These are phyloP conservation scores for Delphinella strobiligena DNA, from an alignment of 2,329 filamentous ascomycete genomes.

Conservation along the genomic window DNA sequence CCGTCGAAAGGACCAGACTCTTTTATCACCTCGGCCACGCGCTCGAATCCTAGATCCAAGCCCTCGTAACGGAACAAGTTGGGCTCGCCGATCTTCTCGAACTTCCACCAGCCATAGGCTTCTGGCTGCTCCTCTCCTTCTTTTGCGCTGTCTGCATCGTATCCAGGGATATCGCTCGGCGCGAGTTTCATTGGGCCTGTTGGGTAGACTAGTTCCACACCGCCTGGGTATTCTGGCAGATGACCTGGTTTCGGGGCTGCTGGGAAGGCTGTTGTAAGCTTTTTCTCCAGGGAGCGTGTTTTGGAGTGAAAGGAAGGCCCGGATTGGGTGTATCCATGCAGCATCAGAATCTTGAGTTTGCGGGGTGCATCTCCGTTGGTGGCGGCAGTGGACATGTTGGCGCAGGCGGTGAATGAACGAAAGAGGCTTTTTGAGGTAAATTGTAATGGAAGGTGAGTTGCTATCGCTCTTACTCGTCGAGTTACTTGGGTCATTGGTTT, in stretches of 20 bases:
- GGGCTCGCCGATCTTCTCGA: conserved; percentile 46
- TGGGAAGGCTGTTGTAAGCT: conserved; percentile 61
- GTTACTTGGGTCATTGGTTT: too few relatives aligned
- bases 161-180: conserved; percentile 46
- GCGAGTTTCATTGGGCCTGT: conserved; percentile 32
- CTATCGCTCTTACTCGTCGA: too few relatives aligned
- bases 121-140: conserved; percentile 34
- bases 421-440: not conserved
- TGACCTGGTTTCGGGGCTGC: conserved; percentile 38
- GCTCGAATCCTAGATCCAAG: conserved; percentile 54
- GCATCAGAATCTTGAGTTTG: conserved; percentile 36
- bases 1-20: conserved; percentile 61
- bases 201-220: conserved; percentile 34
- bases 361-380: not conserved
- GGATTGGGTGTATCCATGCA: conserved; percentile 76
- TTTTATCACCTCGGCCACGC: conserved; percentile 49
- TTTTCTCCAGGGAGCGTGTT: conserved; percentile 75
- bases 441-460: not conserved
- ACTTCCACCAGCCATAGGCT: conserved; percentile 74
- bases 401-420: not conserved
- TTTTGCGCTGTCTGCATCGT: conserved; percentile 28
- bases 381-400: not conserved
- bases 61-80: conserved; percentile 51
- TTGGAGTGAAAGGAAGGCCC: conserved; percentile 76
- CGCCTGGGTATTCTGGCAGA: conserved; percentile 23